Evolutionary conservation across 2,329 filamentous ascomycete genomes (phyloP), one percentile per base, ranked within the genome.

Genomic region (Beauveria brongniartii): DNA sequence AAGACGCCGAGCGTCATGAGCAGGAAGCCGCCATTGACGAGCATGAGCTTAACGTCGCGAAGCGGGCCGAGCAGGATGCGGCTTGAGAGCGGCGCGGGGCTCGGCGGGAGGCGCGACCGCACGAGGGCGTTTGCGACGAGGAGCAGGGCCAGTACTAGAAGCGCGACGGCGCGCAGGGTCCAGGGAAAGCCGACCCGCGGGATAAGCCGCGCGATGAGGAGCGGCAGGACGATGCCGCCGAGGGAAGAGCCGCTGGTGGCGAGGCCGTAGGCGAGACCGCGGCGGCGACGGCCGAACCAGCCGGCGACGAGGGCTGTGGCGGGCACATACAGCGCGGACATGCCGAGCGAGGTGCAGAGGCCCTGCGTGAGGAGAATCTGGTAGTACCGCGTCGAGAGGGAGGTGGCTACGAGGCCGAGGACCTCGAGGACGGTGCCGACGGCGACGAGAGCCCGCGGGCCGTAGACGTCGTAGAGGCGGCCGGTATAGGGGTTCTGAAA

Each of bases 401-500:
- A 62, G 3, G 62, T 48, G 46, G 43, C 46, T 30, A 55, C 53
- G 20, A 63, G 43, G 5, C 62, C 62, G 22, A 52, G 7, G 24
- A 63, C 59, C 12, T 63, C 46, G 24, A 63, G 48, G 12, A 56
- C 20, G 22, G 62, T 54, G 48, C 62, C 62, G 37, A 34, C 55
- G 14, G 54, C 20, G 46, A 63, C 66, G 67, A 6, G 44, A 8
- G 14, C n/a, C 3, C 62, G 59, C 18, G 69, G 69, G 68, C 72
- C 73, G 54, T 70, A 73, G 18, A 73, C 63, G 22, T 70, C 65
- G 43, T 72, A 72, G 46, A 76, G 76, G 55, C 80, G 74, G 16
- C 79, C 69, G 47, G 80, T 75, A 50, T 72, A 70, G 52, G 69
- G 64, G 61, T 73, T 72, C 67, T 62, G 22, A 22, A 20, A 34